These are phyloP conservation scores for Aureobasidium pullulans DNA, from an alignment of 2,329 filamentous ascomycete genomes.

Conservation along the genomic window DNA sequence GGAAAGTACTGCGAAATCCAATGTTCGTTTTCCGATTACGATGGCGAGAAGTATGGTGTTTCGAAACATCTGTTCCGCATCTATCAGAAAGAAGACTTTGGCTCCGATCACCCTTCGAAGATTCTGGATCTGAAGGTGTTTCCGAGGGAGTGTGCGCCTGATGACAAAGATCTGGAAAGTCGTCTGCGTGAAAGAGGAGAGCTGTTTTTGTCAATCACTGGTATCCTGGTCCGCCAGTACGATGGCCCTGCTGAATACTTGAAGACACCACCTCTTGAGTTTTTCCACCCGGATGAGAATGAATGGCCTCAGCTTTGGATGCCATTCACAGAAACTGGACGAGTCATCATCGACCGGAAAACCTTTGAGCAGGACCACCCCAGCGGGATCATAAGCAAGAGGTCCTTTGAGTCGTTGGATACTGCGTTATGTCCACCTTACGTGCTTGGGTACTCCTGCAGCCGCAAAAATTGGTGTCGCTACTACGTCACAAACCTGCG, in stretches of 20 bases:
- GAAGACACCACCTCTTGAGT: neutral
- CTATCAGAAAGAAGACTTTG: neutral
- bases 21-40: neutral
- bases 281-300: neutral
- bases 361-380: slow-evolving; percentile 1
- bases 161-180: neutral
- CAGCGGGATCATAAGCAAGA: neutral
- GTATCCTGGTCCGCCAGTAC: neutral
- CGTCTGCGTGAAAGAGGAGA: neutral
- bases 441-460: neutral
- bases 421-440: neutral
- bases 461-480: neutral
- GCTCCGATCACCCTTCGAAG: neutral
- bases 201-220: neutral
- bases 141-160: neutral
- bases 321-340: neutral
- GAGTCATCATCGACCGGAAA: neutral
- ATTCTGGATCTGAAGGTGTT: neutral
- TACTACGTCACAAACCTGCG: neutral
- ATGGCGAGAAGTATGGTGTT: neutral
- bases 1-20: neutral
- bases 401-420: neutral
- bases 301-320: neutral
- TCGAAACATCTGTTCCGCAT: neutral
- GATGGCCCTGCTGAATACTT: neutral